A percentile compares a stretch with the other conserved stretches of the same genome.
phyloP scores from a whole-genome alignment of 2,329 filamentous ascomycete genomes.

The Nothophaeocryptopus gaeumannii region DNA sequence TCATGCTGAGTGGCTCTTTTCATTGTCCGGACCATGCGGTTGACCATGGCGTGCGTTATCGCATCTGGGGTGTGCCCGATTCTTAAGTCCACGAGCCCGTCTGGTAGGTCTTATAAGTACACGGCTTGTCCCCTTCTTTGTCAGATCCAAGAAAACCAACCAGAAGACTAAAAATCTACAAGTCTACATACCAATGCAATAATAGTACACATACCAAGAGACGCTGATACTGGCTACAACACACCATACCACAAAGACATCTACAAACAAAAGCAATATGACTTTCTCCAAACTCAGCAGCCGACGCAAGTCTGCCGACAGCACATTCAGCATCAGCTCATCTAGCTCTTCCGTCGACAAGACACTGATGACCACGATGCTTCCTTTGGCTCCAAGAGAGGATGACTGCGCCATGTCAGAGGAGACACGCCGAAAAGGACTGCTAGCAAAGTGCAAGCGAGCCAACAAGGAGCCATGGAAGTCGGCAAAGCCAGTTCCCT shows the following conservation, averaged over 20 bases:
- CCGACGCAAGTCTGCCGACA: constrained; percentile 24
- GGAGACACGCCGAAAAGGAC: constrained; percentile 24
- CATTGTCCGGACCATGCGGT: neutral
- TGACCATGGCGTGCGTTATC: constrained; percentile 1
- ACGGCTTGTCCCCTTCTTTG: neutral
- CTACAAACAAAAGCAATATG: constrained; percentile 13
- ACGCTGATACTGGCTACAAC: neutral
- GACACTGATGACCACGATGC: constrained; percentile 24
- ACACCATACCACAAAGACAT: constrained; percentile 10
- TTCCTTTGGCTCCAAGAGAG: constrained; percentile 33
- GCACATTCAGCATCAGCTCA: constrained; percentile 25
- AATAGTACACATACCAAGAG: too few species aligned
- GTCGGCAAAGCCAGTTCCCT: constrained; percentile 24
- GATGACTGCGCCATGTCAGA: constrained; percentile 33
- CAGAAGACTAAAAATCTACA: too few species aligned
- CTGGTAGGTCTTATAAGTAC: neutral
- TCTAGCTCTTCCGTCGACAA: constrained; percentile 25
- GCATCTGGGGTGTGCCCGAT: neutral
- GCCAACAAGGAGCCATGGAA: constrained; percentile 28
- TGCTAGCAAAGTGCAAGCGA: constrained; percentile 32
- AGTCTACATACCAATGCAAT: too few species aligned
- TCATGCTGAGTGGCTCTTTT: neutral
- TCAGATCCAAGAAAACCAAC: neutral
- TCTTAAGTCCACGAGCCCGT: constrained; percentile 1
- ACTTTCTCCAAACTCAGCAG: constrained; percentile 27